Base-by-base conservation (phyloP, 768 basidiomycete species). In the Cystofilobasidium capitatum region DNA sequence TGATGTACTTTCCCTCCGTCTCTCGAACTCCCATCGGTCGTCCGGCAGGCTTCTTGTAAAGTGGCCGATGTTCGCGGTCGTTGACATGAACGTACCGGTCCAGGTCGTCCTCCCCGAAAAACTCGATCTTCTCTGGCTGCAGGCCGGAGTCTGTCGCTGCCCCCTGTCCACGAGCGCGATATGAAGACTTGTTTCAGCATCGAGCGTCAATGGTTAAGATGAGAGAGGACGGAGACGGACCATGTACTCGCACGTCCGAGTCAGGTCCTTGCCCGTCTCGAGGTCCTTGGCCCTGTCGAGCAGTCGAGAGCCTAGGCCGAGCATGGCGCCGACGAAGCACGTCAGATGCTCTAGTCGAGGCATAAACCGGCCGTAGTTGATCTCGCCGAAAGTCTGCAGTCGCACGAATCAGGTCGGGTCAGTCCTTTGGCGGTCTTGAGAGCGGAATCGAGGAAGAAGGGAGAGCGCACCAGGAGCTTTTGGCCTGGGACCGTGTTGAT, bases 291-390 rank as follows among this genome's bases (percentile, higher is more conserved):
- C 65, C 1, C 79, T 71, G 40, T 73, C 60, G 29, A 80, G 71
- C 10, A 80, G 69, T 42, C 71, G 72, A 0, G 77, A 70, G 13
- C 80, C 80, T 33, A 80, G 74, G n/a, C 77, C 78, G 14, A 80
- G 71, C 79, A 80, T 80, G 0, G 74, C 80, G 12, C 79, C 79
- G 4, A 77, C 77, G 39, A 65, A 58, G 35, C 69, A 66, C 2
- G 37, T 67, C 35, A 49, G 42, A n/a, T 51, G 62, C 17, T 64
- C 67, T 20, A 69, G 16, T 17, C 49, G 26, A 0, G 51, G 35
- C 35, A 59, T 44, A 44, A 65, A 66, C 5, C 22, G 61, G 4
- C 68, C 69, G 36, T 66, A 37, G 16, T 72, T 54, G 31, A 58
- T 24, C 37, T 61, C 66, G 20, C 39, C 55, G 29, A 63, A 55